phyloP scores from a whole-genome alignment of 2,329 filamentous ascomycete genomes.

The Aspergillus sp. region DNA sequence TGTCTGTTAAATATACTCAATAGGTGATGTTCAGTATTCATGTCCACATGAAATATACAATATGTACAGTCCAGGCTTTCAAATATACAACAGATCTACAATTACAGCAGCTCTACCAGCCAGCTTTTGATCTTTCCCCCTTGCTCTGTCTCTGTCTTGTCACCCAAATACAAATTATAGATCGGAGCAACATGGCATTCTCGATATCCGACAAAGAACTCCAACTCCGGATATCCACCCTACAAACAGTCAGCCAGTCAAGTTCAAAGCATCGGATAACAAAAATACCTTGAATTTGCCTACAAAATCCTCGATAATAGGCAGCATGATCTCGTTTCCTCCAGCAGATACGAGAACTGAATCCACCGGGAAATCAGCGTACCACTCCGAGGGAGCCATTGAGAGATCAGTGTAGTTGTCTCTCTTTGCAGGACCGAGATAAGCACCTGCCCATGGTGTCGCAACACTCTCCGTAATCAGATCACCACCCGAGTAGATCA shows the following conservation, averaged over 20 bases:
- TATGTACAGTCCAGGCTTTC: too few relatives aligned
- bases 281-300: constrained; percentile 38
- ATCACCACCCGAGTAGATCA: constrained; percentile 48
- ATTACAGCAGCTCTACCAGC: constrained; percentile 22
- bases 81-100: background rate
- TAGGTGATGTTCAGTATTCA: too few relatives aligned
- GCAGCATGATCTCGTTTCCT: constrained; percentile 52
- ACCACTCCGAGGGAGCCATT: constrained; percentile 50
- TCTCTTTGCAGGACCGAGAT: constrained; percentile 35
- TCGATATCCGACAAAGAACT: constrained; percentile 31
- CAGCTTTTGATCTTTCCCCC: constrained; percentile 34
- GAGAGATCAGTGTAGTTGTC: constrained; percentile 54
- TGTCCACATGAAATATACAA: background rate
- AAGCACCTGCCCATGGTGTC: constrained; percentile 45
- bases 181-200: constrained; percentile 41
- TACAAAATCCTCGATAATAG: constrained; percentile 50
- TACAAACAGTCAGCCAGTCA: too few relatives aligned
- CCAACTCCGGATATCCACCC: constrained; percentile 27
- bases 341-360: constrained; percentile 52
- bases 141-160: constrained; percentile 34
- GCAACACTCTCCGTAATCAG: constrained; percentile 40
- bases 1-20: too few relatives aligned
- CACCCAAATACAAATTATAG: constrained; percentile 33
- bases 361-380: constrained; percentile 43
- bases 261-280: too few relatives aligned